Evolutionary conservation across 2,329 filamentous ascomycete species (phyloP).

Genomic region (Aureobasidium sp.): DNA sequence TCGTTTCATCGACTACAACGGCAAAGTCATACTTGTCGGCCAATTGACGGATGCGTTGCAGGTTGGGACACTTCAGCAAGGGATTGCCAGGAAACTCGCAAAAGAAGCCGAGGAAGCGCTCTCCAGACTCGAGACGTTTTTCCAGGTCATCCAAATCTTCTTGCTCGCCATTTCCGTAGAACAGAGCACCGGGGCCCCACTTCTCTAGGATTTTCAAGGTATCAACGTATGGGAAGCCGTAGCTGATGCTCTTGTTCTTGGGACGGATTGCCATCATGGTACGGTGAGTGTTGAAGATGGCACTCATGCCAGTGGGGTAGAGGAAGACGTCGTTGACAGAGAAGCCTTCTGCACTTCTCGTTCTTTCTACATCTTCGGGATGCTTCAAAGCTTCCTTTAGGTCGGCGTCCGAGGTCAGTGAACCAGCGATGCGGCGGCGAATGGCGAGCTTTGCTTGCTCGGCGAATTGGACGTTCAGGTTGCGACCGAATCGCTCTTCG

Average conservation of each 20-base stretch:
- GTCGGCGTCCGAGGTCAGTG: slow-evolving; percentile 64
- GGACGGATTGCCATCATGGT: slow-evolving; percentile 58
- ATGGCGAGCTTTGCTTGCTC: slow-evolving; percentile 79
- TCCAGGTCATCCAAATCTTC: slow-evolving; percentile 81
- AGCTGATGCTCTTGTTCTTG: slow-evolving; percentile 69
- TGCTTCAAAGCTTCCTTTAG: slow-evolving; percentile 48
- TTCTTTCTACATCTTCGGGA: slow-evolving; percentile 29
- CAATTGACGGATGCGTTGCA: slow-evolving; percentile 67
- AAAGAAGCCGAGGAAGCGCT: slow-evolving; percentile 74
- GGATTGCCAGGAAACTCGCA: slow-evolving; percentile 95
- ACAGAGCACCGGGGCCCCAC: slow-evolving; percentile 79
- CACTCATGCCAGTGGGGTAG: slow-evolving; percentile 85
- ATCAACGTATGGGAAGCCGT: slow-evolving; percentile 96
- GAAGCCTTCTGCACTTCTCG: slow-evolving; percentile 49
- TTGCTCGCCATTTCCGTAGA: slow-evolving; percentile 73
- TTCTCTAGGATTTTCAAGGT: slow-evolving; percentile 92
- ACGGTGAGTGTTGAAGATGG: slow-evolving; percentile 83
- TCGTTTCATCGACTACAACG: slow-evolving; percentile 89
- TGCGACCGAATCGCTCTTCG: slow-evolving; percentile 89
- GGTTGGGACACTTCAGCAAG: slow-evolving; percentile 73
- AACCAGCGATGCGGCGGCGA: slow-evolving; percentile 77
- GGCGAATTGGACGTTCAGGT: slow-evolving; percentile 71
- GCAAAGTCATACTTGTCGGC: slow-evolving; percentile 81
- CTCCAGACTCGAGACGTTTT: slow-evolving; percentile 56
- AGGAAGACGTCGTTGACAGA: slow-evolving; percentile 83